phyloP scores from a whole-genome alignment of 2,329 filamentous ascomycete genomes.

The Ophiostoma quercus region DNA sequence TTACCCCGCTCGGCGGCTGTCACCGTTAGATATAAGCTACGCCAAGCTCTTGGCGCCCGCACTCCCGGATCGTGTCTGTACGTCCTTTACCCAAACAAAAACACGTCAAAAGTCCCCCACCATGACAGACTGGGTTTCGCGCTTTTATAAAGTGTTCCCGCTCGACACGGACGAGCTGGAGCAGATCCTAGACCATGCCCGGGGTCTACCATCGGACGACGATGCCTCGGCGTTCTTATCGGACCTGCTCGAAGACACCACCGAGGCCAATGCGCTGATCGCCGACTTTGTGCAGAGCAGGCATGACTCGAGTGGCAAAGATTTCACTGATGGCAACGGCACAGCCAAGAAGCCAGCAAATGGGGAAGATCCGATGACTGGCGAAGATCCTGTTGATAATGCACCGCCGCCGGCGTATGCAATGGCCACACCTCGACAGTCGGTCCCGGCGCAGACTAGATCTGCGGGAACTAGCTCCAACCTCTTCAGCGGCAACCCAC shows the following conservation, averaged over 20 bases:
- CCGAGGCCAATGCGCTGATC: conserved; percentile 18
- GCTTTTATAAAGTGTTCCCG: conserved; percentile 21
- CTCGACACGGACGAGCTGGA: conserved; percentile 22
- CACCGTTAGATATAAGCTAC: neutral
- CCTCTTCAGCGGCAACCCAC: neutral
- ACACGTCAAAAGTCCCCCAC: neutral
- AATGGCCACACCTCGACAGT: neutral
- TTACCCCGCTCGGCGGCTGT: neutral
- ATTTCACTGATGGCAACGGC: neutral
- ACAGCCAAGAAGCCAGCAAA: neutral
- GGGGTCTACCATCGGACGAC: conserved; percentile 13
- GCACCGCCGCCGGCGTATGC: conserved; percentile 14
- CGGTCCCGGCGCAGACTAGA: neutral
- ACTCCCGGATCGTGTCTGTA: neutral
- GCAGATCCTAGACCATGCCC: conserved; percentile 18
- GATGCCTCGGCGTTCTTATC: conserved; percentile 18
- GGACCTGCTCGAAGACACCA: conserved; percentile 20
- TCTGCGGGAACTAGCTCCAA: neutral
- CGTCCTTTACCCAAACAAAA: neutral
- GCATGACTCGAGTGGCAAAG: neutral
- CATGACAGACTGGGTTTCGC: conserved; percentile 8
- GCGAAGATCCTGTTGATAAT: neutral
- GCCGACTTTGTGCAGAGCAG: conserved; percentile 19
- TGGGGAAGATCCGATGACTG: neutral
- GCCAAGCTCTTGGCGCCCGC: conserved; percentile 13